Percentiles rank a stretch among this genome's conserved stretches.
phyloP scores from a whole-genome alignment of 2,329 filamentous ascomycete genomes.

The Lithohypha guttulata region DNA sequence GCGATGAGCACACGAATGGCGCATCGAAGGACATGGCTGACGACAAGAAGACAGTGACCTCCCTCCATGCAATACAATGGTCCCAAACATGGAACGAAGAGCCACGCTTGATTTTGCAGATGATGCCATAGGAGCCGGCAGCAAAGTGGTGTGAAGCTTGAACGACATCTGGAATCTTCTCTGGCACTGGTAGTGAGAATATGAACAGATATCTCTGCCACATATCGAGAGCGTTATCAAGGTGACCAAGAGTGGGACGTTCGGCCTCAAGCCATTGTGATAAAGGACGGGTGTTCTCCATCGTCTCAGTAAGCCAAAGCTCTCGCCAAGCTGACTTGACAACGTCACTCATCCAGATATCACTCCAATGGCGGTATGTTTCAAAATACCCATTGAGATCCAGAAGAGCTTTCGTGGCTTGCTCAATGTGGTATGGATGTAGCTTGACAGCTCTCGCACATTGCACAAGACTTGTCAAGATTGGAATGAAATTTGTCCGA shows the following conservation, averaged over 20 bases:
- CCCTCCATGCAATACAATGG: conserved; percentile 52
- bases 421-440: conserved; percentile 33
- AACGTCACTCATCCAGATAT: conserved; percentile 37
- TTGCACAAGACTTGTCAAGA: conserved; percentile 40
- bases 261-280: conserved; percentile 30
- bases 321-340: conserved; percentile 38
- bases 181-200: conserved; percentile 47
- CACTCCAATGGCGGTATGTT: conserved; percentile 37
- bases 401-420: conserved; percentile 39
- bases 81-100: conserved; percentile 55
- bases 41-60: conserved; percentile 41
- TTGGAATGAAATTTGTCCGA: conserved; percentile 43
- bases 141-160: conserved; percentile 54
- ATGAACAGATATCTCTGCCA: conserved; percentile 42
- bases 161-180: conserved; percentile 48
- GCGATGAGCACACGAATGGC: conserved; percentile 39
- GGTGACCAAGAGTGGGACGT: conserved; percentile 28
- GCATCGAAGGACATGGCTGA: conserved; percentile 40
- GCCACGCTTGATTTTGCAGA: conserved; percentile 50
- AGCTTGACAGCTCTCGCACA: conserved; percentile 39
- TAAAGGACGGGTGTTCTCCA: conserved; percentile 30
- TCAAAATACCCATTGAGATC: conserved; percentile 42
- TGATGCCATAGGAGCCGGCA: conserved; percentile 49
- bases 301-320: conserved; percentile 37
- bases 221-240: conserved; percentile 30